Evolutionary conservation across 2,329 filamentous ascomycete genomes (phyloP).

Genomic region (Pseudogymnoascus sp.): DNA sequence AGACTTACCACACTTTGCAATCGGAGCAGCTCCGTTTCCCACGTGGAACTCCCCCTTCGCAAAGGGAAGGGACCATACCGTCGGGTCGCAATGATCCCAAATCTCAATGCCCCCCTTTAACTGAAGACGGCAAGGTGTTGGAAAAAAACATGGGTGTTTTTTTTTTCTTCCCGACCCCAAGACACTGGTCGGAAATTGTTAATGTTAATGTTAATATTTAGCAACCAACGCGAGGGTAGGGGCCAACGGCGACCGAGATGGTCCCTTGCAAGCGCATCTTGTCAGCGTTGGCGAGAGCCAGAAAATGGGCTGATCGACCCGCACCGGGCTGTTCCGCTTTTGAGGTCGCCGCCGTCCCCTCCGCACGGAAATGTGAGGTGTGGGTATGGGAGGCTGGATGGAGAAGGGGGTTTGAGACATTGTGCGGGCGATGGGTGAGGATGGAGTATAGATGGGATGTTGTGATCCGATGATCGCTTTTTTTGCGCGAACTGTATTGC

Average conservation of each 20-base stretch:
- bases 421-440: background rate
- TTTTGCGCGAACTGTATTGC: no score
- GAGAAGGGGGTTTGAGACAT: background rate
- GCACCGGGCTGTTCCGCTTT: constrained; percentile 1
- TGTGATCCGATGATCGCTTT: background rate
- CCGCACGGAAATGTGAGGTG: background rate
- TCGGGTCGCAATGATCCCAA: background rate
- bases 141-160: background rate
- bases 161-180: background rate
- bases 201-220: background rate
- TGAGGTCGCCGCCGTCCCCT: no score
- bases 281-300: background rate
- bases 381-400: background rate
- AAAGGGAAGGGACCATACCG: background rate
- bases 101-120: background rate
- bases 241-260: background rate
- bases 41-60: background rate
- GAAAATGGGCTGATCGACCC: background rate
- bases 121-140: background rate
- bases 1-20: background rate
- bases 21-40: background rate
- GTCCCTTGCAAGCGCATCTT: background rate
- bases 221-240: background rate
- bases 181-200: background rate
- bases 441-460: background rate